phyloP scores from a whole-genome alignment of 371 early-diverging fungal genomes.

The Rhizopus microsporus region DNA sequence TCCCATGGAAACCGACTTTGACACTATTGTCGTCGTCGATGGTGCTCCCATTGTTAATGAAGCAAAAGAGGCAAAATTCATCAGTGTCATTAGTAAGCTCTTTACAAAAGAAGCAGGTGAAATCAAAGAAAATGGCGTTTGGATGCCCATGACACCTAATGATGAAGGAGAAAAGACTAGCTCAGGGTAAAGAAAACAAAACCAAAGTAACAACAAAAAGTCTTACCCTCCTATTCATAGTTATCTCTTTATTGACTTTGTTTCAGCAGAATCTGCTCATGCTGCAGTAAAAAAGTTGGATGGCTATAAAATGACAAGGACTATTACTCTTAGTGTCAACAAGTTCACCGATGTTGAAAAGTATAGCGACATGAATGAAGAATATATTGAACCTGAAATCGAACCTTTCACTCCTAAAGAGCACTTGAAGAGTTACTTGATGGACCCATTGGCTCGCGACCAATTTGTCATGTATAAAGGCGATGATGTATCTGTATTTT shows the following conservation, averaged over 20 bases:
- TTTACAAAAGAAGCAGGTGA: constrained; percentile 76
- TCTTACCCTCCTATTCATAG: constrained; percentile 42
- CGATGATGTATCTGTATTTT: constrained; percentile 82
- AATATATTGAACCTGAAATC: constrained; percentile 68
- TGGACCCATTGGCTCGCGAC: constrained; percentile 86
- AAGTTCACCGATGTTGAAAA: constrained; percentile 90
- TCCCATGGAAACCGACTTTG: constrained; percentile 70
- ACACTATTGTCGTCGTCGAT: constrained; percentile 90
- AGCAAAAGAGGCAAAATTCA: constrained; percentile 82
- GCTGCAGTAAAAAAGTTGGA: constrained; percentile 79
- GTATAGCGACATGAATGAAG: constrained; percentile 74
- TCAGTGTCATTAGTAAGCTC: constrained; percentile 76
- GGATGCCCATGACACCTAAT: constrained; percentile 86
- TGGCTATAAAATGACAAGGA: constrained; percentile 81
- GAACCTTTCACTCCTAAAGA: constrained; percentile 81
- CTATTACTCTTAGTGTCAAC: constrained; percentile 83
- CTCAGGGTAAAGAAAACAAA: constrained; percentile 68
- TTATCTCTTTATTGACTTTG: constrained; percentile 93
- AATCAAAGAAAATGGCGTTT: constrained; percentile 80
- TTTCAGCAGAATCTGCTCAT: constrained; percentile 82
- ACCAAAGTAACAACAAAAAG: neutral
- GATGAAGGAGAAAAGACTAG: constrained; percentile 69
- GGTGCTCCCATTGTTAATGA: constrained; percentile 90
- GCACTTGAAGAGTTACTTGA: constrained; percentile 89
- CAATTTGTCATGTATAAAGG: constrained; percentile 89